Evolutionary conservation across 108 stramenopile genomes (phyloP).

Genomic region (Stephanodiscus minutulus): DNA sequence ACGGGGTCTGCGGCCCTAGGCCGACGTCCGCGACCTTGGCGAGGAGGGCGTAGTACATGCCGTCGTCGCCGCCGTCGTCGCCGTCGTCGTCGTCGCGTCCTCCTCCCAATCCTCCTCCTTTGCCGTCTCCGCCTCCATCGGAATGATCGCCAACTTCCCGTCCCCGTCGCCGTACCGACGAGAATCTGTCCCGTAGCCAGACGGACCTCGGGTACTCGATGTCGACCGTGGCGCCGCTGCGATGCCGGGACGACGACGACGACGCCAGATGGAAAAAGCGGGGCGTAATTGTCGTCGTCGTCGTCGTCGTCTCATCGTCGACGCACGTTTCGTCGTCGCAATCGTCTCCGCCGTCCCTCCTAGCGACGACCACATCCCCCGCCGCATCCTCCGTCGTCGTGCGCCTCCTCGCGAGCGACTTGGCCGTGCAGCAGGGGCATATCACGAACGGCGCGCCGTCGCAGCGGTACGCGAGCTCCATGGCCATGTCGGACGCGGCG

Average conservation of each 20-base stretch:
- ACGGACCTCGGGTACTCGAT: conserved; percentile 48
- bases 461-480: conserved; percentile 34
- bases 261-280: background rate
- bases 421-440: conserved; percentile 51
- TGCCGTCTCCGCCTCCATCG: background rate
- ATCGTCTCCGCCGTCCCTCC: no score
- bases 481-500: conserved; percentile 50
- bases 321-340: background rate
- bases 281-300: background rate
- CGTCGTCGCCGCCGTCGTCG: background rate
- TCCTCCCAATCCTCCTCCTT: background rate
- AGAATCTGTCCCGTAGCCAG: conserved; percentile 38
- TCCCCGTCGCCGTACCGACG: background rate
- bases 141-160: no score
- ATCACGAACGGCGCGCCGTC: conserved; percentile 41
- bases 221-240: conserved; percentile 49
- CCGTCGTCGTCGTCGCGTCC: background rate
- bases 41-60: conserved; percentile 22
- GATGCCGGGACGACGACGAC: conserved; percentile 33
- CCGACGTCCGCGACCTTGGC: conserved; percentile 59
- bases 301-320: background rate
- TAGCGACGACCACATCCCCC: no score
- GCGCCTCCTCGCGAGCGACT: conserved; percentile 39
- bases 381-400: no score
- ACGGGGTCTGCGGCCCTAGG: conserved; percentile 54